phyloP scores from a whole-genome alignment of 108 stramenopile genomes.

The Conticribra guillardii region DNA sequence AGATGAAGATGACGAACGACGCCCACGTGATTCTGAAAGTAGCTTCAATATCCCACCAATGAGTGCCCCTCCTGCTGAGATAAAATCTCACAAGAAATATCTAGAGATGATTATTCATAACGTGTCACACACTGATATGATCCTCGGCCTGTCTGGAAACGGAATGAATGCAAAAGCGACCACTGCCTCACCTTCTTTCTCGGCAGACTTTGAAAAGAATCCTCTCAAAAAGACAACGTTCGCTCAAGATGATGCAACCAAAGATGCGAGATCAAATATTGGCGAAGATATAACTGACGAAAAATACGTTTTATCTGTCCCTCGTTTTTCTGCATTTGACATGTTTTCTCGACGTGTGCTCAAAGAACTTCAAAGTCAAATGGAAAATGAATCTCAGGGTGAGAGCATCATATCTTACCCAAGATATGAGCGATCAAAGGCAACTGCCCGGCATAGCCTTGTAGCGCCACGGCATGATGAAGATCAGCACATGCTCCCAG shows the following conservation, averaged over 20 bases:
- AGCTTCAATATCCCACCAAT: constrained; percentile 26
- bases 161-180: no score
- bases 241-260: not conserved
- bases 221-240: constrained; percentile 11
- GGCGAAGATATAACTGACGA: constrained; percentile 16
- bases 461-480: constrained; percentile 54
- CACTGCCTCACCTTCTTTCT: not conserved
- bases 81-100: constrained; percentile 41
- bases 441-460: constrained; percentile 57
- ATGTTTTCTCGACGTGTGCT: constrained; percentile 60
- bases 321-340: constrained; percentile 86
- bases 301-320: constrained; percentile 68
- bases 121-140: constrained; percentile 92
- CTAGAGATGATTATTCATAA: constrained; percentile 93
- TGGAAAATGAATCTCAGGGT: constrained; percentile 1
- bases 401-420: constrained; percentile 59
- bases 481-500: constrained; percentile 53
- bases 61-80: not conserved
- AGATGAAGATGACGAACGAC: no score
- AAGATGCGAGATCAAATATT: not conserved
- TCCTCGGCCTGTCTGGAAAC: constrained; percentile 67
- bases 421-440: constrained; percentile 67
- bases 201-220: constrained; percentile 5
- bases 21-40: constrained; percentile 41
- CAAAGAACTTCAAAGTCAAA: constrained; percentile 26